These are phyloP conservation scores for Ulmus americana DNA, from an alignment of 331 rosid genomes.

Conservation along the genomic window DNA sequence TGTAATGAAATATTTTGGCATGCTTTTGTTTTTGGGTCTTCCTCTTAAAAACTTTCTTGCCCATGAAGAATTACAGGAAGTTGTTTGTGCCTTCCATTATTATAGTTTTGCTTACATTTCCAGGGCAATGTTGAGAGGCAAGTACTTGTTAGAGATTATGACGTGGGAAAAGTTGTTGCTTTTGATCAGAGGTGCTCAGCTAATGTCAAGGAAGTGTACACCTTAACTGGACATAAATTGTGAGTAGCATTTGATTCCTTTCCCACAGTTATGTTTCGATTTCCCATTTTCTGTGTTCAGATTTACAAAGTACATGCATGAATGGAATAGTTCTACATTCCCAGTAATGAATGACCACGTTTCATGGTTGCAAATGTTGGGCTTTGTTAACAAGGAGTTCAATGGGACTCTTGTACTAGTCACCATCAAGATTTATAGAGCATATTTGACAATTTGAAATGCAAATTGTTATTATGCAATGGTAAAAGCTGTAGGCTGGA, in stretches of 20 bases:
- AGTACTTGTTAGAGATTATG: slow-evolving; percentile 69
- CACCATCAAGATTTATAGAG: not conserved
- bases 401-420: not conserved
- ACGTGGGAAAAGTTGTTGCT: slow-evolving; percentile 62
- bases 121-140: slow-evolving; percentile 83
- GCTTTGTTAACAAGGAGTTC: not conserved
- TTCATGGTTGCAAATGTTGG: not conserved
- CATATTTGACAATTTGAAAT: not conserved
- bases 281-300: slow-evolving; percentile 1
- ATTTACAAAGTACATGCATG: not conserved
- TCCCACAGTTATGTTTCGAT: not conserved
- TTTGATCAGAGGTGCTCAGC: slow-evolving; percentile 54
- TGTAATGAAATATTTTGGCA: not conserved
- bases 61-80: not conserved
- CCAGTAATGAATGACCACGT: not conserved
- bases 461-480: not conserved
- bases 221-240: slow-evolving; percentile 61
- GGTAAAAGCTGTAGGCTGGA: not conserved
- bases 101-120: slow-evolving; percentile 12
- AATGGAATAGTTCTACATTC: not conserved
- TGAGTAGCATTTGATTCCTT: slow-evolving; percentile 32
- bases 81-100: not conserved
- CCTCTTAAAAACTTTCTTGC: not conserved
- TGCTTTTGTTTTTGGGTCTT: not conserved
- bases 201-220: slow-evolving; percentile 73